These are phyloP conservation scores for Kwoniella sp. DNA, from an alignment of 768 basidiomycete genomes.

Conservation along the genomic window DNA sequence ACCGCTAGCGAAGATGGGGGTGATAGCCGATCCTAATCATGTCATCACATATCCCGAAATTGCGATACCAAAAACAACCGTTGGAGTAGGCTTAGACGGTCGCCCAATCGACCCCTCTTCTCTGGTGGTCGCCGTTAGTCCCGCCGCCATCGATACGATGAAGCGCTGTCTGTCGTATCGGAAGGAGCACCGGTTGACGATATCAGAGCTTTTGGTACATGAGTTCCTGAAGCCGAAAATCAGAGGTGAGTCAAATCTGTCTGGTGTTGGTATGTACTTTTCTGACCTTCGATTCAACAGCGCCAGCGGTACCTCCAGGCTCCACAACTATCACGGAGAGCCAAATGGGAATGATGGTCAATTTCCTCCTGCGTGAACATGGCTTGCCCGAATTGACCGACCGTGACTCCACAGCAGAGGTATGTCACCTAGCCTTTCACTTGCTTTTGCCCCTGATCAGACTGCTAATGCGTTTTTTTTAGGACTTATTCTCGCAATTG, in stretches of 20 bases:
- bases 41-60: conserved; percentile 77
- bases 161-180: conserved; percentile 75
- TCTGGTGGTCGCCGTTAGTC: conserved; percentile 68
- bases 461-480: conserved; percentile 14
- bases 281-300: neutral
- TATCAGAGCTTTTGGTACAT: conserved; percentile 80
- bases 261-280: neutral
- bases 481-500: conserved; percentile 49
- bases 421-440: conserved; percentile 15
- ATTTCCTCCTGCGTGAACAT: conserved; percentile 36
- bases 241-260: conserved; percentile 14
- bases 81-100: conserved; percentile 55
- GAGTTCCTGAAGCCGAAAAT: conserved; percentile 66
- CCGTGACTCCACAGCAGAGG: conserved; percentile 34
- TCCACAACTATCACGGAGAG: conserved; percentile 40
- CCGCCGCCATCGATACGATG: conserved; percentile 78
- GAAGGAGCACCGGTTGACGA: conserved; percentile 81
- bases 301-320: conserved; percentile 29
- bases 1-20: conserved; percentile 80
- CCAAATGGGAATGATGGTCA: conserved; percentile 48
- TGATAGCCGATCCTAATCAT: conserved; percentile 78
- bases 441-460: neutral
- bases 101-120: conserved; percentile 65
- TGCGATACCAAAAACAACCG: conserved; percentile 41
- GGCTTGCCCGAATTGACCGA: conserved; percentile 25